Base-by-base conservation (phyloP, 495 filamentous ascomycete genomes). In the Trichoderma gamsii region DNA sequence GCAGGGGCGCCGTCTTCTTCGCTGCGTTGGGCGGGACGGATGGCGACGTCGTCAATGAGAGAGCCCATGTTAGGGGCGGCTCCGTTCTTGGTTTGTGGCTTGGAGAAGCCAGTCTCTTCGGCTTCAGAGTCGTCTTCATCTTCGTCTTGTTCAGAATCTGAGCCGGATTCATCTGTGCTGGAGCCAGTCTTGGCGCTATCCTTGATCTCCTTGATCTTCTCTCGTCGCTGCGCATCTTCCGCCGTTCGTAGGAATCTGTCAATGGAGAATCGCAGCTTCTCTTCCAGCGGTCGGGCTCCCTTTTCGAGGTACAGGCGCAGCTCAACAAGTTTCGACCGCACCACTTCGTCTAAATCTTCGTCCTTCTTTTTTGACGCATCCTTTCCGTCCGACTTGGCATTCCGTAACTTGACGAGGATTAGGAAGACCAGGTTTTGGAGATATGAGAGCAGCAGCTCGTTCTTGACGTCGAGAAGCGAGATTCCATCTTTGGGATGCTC, bases 361-460 rank as follows among this genome's bases (percentile, higher is more conserved):
- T 66, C 65, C n/a, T 32, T 49, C 21, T 66, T 12, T n/a, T 43
- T 29, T 44, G 63, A 65, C 2, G 35, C 63, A 0, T 76, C 63
- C 23, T 87, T 82, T 2, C 51, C 52, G 0, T 74, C 71, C 21
- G 74, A 78, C 65, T 80, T 80, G 1, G 82, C 74, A 72, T 87
- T 85, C 21, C 91, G 86, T 21, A 97, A 75, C 76, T 97, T 95
- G 56, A 93, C 77, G 3, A 97, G 79, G 46, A 96, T 89, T 64
- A 98, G 80, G 71, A 97, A 97, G 41, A 94, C 91, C 5, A 97
- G 85, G 72, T 97, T 93, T 72, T 98, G 96, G 0, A 98, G 81
- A 79, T 99, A 99, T 1, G 96, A 92, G 56, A 99, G 89, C 16
- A 99, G 86, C 21, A 98, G 85, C 70, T 99, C 96, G 81, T 92